Evolutionary conservation across 306 rosid species (phyloP), one percentile per base, ranked within the genome.

Genomic region (Begonia loranthoides): DNA sequence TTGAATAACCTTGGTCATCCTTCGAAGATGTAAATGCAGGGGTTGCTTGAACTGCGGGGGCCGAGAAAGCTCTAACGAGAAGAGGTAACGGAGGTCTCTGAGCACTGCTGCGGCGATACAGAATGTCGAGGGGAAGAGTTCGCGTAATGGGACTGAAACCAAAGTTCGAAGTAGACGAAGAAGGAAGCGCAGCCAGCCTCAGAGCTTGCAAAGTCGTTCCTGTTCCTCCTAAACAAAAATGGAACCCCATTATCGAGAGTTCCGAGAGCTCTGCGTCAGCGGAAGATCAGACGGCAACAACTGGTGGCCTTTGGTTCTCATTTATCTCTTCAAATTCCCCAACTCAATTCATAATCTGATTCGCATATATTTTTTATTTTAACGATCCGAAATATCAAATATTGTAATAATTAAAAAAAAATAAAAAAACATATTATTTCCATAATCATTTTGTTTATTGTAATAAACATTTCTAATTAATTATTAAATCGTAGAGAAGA

Each of bases 1-100:
- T 56, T 7, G 17, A 63, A 49, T 39, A 19, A 86, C 95, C 88
- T 15, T 57, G 72, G 11, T 81, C 89, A 19, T 65, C 75, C 13
- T 58, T 66, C 6, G 65, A 41, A 4, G 65, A 44, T 40, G 54
- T 13, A 9, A 57, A 6, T 50, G 61, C 12, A 41, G 63, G 59
- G 21, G 81, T 55, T 16, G 82, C 60, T 62, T 78, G 73, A 15
- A 71, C 54, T 12, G 78, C 56, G 24, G 83, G 49, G 17, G 67
- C 68, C n/a, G 93, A 74, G 47, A 72, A 76, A 56, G 76, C 70
- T 53, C 66, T 77, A 14, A 65, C 67, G 51, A 61, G 58, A 0
- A 62, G 68, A 9, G 61, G 63, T 9, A 52, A 52, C 45, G 69
- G 64, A 54, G 61, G 54, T 51, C 72, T 81, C 10, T 22, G 79